Percentiles rank a stretch among this genome's conserved stretches.
Evolutionary conservation across 2,329 filamentous ascomycete genomes (phyloP).

Genomic region (Colletotrichum sp.): DNA sequence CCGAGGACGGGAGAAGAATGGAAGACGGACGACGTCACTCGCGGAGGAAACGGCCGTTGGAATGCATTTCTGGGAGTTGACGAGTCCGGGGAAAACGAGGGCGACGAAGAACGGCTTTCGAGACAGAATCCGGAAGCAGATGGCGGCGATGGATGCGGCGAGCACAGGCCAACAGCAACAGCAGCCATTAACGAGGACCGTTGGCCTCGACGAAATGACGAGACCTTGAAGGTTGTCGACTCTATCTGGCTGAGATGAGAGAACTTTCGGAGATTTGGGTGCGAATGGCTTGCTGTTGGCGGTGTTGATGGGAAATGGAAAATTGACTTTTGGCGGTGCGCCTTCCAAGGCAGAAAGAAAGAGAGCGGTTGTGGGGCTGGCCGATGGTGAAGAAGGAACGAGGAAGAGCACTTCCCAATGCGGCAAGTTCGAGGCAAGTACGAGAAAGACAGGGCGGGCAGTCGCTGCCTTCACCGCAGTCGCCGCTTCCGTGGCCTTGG

Average conservation of each 20-base stretch:
- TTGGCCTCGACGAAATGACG: background rate
- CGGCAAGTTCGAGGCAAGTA: background rate
- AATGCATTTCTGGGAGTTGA: background rate
- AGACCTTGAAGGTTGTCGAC: background rate
- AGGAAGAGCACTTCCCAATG: background rate
- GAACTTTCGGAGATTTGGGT: background rate
- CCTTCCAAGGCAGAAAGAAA: background rate
- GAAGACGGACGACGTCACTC: background rate
- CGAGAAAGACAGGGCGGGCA: background rate
- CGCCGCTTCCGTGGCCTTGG: background rate
- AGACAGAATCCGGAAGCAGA: background rate
- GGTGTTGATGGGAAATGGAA: background rate
- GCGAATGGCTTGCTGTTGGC: background rate
- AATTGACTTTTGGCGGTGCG: background rate
- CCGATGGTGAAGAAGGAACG: background rate
- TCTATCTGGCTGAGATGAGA: background rate
- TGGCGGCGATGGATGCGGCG: background rate
- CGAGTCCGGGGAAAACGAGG: background rate
- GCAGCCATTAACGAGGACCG: background rate
- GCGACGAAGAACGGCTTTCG: background rate
- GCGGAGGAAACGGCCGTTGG: background rate
- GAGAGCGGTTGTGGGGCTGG: background rate
- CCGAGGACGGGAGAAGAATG: background rate
- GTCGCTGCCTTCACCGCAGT: background rate
- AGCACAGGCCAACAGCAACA: background rate